Base-by-base conservation (phyloP, 495 filamentous ascomycete species). In the Cladorrhinum samala region DNA sequence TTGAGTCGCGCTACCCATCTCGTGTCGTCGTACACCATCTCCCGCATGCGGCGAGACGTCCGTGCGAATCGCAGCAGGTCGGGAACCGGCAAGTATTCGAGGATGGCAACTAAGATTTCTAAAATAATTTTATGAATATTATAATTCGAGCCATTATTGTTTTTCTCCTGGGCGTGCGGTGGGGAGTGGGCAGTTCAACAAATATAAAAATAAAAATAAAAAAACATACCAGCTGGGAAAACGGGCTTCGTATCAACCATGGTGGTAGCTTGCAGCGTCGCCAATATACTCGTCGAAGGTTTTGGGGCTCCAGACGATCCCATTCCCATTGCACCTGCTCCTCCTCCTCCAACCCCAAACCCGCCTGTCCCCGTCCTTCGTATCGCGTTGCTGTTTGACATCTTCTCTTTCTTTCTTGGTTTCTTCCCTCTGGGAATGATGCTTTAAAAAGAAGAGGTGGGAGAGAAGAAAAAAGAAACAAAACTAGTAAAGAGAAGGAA, bases 11-110 rank as follows among this genome's bases (percentile, higher is more conserved):
- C 83, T 43, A 96, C 85, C 93, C 93, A 99, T 72, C 92, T 80
- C 17, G 89, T 87, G 67, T 99, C 93, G 76, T 99, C 94, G 72
- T 97, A 97, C 9, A 94, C 94, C 91, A 99, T 99, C 68, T 99
- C 93, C 58, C 86, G 86, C 78, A 95, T 83, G 42, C 90, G 87
- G 67, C 82, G 86, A 49, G 90, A 96, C 24, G 87, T 85, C 24
- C 85, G 84, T n/a, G 93, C 93, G 65, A 88, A 91, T 49, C 83
- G 82, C 55, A 96, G 76, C 39, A 93, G 83, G 61, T 95, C 92
- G 50, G 84, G 73, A 36, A 94, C 78, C 25, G 89, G 84, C 54
- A 96, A 81, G 70, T 91, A 88, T 66, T 96, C 89, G 64, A 97
- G 80, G 57, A 97, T 91, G 14, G 81, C 80, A 17, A 87, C 83